These are phyloP conservation scores for Hortiboletus campestris DNA, from an alignment of 768 basidiomycete genomes.

Conservation along the genomic window DNA sequence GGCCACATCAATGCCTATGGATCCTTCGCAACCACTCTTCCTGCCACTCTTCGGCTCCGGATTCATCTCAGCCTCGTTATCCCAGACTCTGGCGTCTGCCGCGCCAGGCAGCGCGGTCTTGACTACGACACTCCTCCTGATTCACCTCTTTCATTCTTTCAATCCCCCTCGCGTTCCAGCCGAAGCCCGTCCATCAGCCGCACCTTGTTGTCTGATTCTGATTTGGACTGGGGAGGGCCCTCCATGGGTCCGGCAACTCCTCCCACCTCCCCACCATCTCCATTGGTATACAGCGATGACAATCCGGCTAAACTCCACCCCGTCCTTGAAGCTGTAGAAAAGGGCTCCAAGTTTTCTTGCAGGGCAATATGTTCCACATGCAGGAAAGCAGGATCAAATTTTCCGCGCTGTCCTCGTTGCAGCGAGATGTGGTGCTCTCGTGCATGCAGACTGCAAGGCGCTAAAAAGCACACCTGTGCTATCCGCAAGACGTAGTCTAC, in stretches of 20 bases:
- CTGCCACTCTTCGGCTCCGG: slow-evolving; percentile 33
- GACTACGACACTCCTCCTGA: slow-evolving; percentile 29
- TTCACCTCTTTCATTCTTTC: slow-evolving; percentile 26
- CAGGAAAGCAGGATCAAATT: slow-evolving; percentile 50
- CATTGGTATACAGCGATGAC: slow-evolving; percentile 14
- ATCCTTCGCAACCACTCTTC: slow-evolving; percentile 40
- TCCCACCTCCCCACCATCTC: slow-evolving; percentile 17
- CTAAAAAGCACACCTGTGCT: slow-evolving; percentile 50
- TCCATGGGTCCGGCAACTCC: slow-evolving; percentile 9
- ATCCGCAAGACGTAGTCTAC: slow-evolving; percentile 9
- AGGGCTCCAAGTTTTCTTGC: slow-evolving; percentile 48
- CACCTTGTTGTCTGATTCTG: slow-evolving; percentile 32
- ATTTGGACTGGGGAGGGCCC: slow-evolving; percentile 8
- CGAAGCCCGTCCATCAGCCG: slow-evolving; percentile 44
- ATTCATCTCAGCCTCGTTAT: slow-evolving; percentile 18
- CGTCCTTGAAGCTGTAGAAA: slow-evolving; percentile 50
- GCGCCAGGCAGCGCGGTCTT: not conserved
- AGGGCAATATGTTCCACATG: slow-evolving; percentile 50
- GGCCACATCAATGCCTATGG: slow-evolving; percentile 32
- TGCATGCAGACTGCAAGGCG: slow-evolving; percentile 52
- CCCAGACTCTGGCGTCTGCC: slow-evolving; percentile 5
- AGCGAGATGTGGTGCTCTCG: slow-evolving; percentile 63
- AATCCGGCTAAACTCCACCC: slow-evolving; percentile 34
- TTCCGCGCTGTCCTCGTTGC: slow-evolving; percentile 61
- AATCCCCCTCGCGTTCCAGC: slow-evolving; percentile 12